Conservation (phyloP, 2,329 filamentous ascomycete species). For the Colletotrichum spaethianum region DNA sequence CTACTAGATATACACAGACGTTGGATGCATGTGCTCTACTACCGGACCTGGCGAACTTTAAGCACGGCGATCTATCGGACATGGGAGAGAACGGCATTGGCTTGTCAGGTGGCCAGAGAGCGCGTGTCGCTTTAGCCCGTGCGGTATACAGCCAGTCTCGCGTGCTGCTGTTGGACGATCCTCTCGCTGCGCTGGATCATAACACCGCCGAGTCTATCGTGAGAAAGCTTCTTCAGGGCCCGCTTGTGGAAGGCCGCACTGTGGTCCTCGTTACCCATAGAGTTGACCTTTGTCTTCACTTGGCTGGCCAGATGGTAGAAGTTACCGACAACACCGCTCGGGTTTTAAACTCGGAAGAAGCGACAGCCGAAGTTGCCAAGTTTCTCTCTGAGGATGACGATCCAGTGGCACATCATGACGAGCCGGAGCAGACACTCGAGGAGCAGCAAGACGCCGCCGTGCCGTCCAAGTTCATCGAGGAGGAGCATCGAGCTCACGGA, state of each 20-base stretch:
- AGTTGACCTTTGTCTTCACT: slow-evolving; percentile 81
- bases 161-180: slow-evolving; percentile 73
- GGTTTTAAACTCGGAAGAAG: slow-evolving; percentile 62
- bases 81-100: slow-evolving; percentile 76
- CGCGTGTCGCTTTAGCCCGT: slow-evolving; percentile 73
- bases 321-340: slow-evolving; percentile 73
- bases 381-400: slow-evolving; percentile 43
- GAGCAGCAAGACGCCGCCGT: slow-evolving; percentile 65
- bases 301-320: slow-evolving; percentile 82
- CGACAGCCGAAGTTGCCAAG: slow-evolving; percentile 51
- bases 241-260: slow-evolving; percentile 74
- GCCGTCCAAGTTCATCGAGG: slow-evolving; percentile 84
- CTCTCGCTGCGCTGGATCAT: slow-evolving; percentile 74
- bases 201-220: slow-evolving; percentile 74
- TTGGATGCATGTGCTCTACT: slow-evolving; percentile 73
- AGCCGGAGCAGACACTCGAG: slow-evolving; percentile 46
- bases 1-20: slow-evolving; percentile 69
- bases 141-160: slow-evolving; percentile 72
- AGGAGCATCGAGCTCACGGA: slow-evolving; percentile 81
- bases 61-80: slow-evolving; percentile 69
- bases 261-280: slow-evolving; percentile 86
- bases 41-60: slow-evolving; percentile 69
- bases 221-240: slow-evolving; percentile 70
- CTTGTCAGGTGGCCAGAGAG: slow-evolving; percentile 75
- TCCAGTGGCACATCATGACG: slow-evolving; percentile 49